Evolutionary conservation across 768 basidiomycete genomes (phyloP).

Genomic region (Mycena latifolia): DNA sequence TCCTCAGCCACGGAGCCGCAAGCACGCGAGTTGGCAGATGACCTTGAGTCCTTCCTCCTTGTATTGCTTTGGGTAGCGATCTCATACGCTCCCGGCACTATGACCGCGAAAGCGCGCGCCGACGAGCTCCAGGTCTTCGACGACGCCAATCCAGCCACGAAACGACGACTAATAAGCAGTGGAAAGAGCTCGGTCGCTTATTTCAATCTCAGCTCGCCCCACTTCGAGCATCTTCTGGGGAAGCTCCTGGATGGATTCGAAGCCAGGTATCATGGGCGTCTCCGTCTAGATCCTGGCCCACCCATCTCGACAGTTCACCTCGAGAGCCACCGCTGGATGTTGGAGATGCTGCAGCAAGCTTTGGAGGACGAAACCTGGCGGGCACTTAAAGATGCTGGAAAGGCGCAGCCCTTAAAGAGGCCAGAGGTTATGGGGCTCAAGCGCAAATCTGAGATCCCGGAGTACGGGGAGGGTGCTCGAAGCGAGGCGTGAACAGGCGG

Average conservation of each 20-base stretch:
- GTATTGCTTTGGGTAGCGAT: conserved; percentile 33
- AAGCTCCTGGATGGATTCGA: conserved; percentile 9
- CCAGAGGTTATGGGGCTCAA: conserved; percentile 7
- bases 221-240: neutral
- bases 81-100: conserved; percentile 18
- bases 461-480: conserved; percentile 11
- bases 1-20: neutral
- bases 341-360: conserved; percentile 7
- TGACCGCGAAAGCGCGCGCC: conserved; percentile 14
- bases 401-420: conserved; percentile 1
- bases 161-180: conserved; percentile 11
- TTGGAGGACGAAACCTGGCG: conserved; percentile 14
- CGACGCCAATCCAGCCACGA: conserved; percentile 9
- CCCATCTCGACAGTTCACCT: conserved; percentile 12
- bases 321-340: conserved; percentile 19
- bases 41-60: conserved; percentile 32
- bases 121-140: conserved; percentile 16
- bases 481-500: conserved; percentile 11
- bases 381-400: conserved; percentile 17
- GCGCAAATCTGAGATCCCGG: conserved; percentile 20
- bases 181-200: neutral
- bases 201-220: neutral
- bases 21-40: conserved; percentile 29
- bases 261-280: conserved; percentile 3
- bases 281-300: conserved; percentile 11